A percentile compares a stretch with the other conserved stretches of the same genome.
Conservation (phyloP, 805 yeast species). For the Cyberlindnera xishuangbannaensis region DNA sequence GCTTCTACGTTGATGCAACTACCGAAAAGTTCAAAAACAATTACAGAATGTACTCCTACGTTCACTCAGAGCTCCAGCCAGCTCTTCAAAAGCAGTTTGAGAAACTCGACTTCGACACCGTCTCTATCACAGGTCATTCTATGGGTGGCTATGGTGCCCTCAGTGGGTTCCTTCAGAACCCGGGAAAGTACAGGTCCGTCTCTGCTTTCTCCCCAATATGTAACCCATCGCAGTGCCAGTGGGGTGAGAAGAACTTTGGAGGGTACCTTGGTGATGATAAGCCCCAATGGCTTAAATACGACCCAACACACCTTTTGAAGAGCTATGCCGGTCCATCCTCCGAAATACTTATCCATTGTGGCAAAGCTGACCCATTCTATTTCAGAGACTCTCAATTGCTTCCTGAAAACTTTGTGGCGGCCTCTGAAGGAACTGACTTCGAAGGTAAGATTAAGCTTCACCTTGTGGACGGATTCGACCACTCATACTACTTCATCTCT, state of each 20-base stretch:
- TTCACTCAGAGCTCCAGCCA: slow-evolving; percentile 59
- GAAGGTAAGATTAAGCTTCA: slow-evolving; percentile 54
- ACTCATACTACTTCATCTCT: slow-evolving; percentile 81
- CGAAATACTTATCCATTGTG: slow-evolving; percentile 78
- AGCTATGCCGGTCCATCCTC: slow-evolving; percentile 45
- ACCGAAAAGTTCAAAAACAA: slow-evolving; percentile 61
- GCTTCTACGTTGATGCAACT: slow-evolving; percentile 86
- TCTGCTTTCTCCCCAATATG: slow-evolving; percentile 89
- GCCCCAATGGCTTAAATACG: slow-evolving; percentile 61
- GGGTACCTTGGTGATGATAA: slow-evolving; percentile 64
- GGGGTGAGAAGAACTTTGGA: slow-evolving; percentile 85
- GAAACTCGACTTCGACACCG: slow-evolving; percentile 54
- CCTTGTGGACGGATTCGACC: slow-evolving; percentile 81
- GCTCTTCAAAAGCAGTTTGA: slow-evolving; percentile 34
- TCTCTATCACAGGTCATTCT: slow-evolving; percentile 91
- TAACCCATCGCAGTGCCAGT: slow-evolving; percentile 69
- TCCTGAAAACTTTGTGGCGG: slow-evolving; percentile 64
- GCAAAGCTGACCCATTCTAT: slow-evolving; percentile 73
- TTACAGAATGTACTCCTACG: slow-evolving; percentile 84
- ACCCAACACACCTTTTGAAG: slow-evolving; percentile 74
- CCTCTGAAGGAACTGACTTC: slow-evolving; percentile 50
- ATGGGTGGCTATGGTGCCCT: slow-evolving; percentile 98
- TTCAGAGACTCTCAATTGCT: slow-evolving; percentile 54
- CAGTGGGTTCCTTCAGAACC: slow-evolving; percentile 58
- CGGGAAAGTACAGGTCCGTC: slow-evolving; percentile 69